Evolutionary conservation across 2,329 filamentous ascomycete genomes (phyloP), one percentile per base, ranked within the genome.

Genomic region (Rosellinia necatrix): DNA sequence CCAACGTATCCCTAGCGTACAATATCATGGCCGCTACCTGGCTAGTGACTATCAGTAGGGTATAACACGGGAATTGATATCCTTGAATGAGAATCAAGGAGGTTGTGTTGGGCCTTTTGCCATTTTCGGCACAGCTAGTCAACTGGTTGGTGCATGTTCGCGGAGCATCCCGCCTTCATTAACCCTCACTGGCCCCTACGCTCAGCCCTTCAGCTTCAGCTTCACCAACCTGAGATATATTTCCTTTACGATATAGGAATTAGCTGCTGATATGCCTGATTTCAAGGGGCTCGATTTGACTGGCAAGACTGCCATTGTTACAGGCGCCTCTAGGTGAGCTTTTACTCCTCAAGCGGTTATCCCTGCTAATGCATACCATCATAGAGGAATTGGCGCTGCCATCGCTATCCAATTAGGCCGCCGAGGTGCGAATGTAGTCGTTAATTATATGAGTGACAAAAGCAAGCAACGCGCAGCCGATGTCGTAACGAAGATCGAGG

Each of bases 251-350:
- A 40, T 8, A 24, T 3, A 40, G 1, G 15, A 30, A 44, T 12
- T 7, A 29, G 15, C 15, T 13, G 17, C 6, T 6, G 24, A 8
- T 10, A 46, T 46, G 29, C 42, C 42, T n/a, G 29, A 46, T 12
- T 34, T 46, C 42, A 46, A 24, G 29, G 42, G 42, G 34, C 42
- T 46, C 12, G 42, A 46, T 24, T 46, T 46, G 17, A 46, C 17
- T 19, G 27, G 42, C 42, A 46, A 46, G 12, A 46, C 42, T 7
- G 29, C 42, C 19, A 46, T 34, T 9, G 42, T 46, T 5, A 46
- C 42, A n/a, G 29, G 42, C 3, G 42, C 42, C 24, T 46, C 29
- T 2, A 46, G 42, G 27, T 34, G 12, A 34, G 42, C 17, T 34
- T 15, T 34, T 34, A 6, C 15, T 40, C 22, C 38, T 17, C 12